Evolutionary conservation across 306 rosid species (phyloP).

Genomic region (Malus asiatica): DNA sequence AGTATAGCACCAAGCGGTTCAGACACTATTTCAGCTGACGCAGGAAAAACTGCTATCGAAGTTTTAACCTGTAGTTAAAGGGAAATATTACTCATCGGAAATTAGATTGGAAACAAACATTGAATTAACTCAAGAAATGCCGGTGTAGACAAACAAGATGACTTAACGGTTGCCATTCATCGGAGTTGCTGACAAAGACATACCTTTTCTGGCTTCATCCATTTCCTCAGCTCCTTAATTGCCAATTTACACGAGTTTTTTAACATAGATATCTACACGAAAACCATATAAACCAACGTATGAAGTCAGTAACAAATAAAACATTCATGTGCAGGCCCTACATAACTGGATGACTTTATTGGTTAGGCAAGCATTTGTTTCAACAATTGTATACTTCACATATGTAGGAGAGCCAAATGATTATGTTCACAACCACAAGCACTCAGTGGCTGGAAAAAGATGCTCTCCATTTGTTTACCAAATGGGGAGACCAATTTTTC

Average conservation of each 20-base stretch:
- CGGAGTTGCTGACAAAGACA: conserved; percentile 6
- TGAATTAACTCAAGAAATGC: not conserved
- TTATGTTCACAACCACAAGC: not conserved
- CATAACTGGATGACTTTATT: not conserved
- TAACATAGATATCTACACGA: conserved; percentile 60
- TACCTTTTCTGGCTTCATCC: conserved; percentile 92
- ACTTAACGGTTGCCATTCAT: not conserved
- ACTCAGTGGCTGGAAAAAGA: not conserved
- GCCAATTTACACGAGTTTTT: conserved; percentile 52
- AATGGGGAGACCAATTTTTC: not conserved
- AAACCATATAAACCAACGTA: conserved; percentile 12
- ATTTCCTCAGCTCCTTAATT: conserved; percentile 50
- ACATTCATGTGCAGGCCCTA: not conserved
- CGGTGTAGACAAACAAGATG: not conserved
- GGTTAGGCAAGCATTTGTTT: not conserved
- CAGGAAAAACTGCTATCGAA: conserved; percentile 67
- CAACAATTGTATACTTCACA: not conserved
- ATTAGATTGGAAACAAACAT: not conserved
- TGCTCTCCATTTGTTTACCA: not conserved
- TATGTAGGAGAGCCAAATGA: not conserved
- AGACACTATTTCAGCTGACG: conserved; percentile 90
- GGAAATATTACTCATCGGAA: not conserved
- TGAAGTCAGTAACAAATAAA: not conserved
- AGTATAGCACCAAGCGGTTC: conserved; percentile 89
- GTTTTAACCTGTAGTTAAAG: conserved; percentile 58